Evolutionary conservation across 2,329 filamentous ascomycete species (phyloP).

Genomic region (Alternaria hordeiaustralica): DNA sequence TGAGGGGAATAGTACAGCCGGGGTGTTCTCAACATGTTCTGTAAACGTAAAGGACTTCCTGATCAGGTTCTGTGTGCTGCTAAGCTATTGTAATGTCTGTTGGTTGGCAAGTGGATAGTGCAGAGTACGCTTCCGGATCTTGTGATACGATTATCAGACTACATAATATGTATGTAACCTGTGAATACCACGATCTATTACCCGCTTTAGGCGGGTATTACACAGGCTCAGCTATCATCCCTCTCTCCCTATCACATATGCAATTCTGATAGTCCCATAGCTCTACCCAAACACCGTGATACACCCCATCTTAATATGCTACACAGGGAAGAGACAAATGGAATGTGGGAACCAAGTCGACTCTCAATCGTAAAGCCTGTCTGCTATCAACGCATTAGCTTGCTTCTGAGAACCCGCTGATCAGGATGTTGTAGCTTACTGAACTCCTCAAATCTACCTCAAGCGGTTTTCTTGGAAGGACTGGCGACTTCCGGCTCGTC

Average conservation of each 20-base stretch:
- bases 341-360: not conserved
- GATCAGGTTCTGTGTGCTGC: not conserved
- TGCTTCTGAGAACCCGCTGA: not conserved
- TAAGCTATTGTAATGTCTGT: not conserved
- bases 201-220: not conserved
- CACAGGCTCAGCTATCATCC: not conserved
- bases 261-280: not conserved
- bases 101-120: not conserved
- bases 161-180: not conserved
- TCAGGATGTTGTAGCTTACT: not conserved
- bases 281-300: not conserved
- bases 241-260: not conserved
- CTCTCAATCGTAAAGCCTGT: not conserved
- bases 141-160: not conserved
- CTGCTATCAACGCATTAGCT: not conserved
- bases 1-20: not conserved
- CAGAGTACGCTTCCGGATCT: not conserved
- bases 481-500: not conserved
- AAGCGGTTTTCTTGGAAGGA: not conserved
- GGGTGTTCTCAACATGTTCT: not conserved
- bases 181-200: conserved; percentile 1
- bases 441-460: not conserved
- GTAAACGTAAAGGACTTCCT: not conserved
- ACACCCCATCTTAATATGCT: not conserved
- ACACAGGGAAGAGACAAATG: not conserved